These are phyloP conservation scores for Calonectria ilicicola DNA, from an alignment of 2,329 filamentous ascomycete genomes.

Conservation along the genomic window DNA sequence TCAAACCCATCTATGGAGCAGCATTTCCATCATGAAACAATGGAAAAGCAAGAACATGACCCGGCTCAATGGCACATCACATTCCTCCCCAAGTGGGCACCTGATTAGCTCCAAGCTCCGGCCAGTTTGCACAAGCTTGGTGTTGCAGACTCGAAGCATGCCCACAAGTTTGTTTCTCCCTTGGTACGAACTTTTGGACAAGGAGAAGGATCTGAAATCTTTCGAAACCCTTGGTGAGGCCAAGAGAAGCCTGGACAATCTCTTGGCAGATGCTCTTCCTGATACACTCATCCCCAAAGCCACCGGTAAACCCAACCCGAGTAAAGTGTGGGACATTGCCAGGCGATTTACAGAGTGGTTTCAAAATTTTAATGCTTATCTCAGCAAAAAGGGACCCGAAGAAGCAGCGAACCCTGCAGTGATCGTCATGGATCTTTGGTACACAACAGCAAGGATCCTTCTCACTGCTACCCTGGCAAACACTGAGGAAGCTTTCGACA, in stretches of 20 bases:
- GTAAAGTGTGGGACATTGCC: background rate
- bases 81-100: conserved; percentile 29
- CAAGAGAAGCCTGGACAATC: conserved; percentile 18
- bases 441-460: conserved; percentile 18
- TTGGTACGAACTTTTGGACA: background rate
- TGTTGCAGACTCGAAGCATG: conserved; percentile 29
- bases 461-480: conserved; percentile 6
- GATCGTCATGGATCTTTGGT: conserved; percentile 27
- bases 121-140: conserved; percentile 26
- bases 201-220: background rate
- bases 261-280: conserved; percentile 23
- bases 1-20: conserved; percentile 27
- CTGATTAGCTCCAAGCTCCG: conserved; percentile 25
- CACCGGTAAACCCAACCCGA: background rate
- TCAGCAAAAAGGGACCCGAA: background rate
- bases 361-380: conserved; percentile 11
- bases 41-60: conserved; percentile 15
- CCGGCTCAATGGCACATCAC: conserved; percentile 18
- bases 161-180: background rate
- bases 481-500: conserved; percentile 20
- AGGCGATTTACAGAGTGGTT: conserved; percentile 19
- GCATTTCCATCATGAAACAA: conserved; percentile 24
- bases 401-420: conserved; percentile 12
- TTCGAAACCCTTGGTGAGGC: conserved; percentile 27
- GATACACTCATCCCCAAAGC: conserved; percentile 8